These are phyloP conservation scores for Daedalea quercina DNA, from an alignment of 768 basidiomycete genomes.

Conservation along the genomic window DNA sequence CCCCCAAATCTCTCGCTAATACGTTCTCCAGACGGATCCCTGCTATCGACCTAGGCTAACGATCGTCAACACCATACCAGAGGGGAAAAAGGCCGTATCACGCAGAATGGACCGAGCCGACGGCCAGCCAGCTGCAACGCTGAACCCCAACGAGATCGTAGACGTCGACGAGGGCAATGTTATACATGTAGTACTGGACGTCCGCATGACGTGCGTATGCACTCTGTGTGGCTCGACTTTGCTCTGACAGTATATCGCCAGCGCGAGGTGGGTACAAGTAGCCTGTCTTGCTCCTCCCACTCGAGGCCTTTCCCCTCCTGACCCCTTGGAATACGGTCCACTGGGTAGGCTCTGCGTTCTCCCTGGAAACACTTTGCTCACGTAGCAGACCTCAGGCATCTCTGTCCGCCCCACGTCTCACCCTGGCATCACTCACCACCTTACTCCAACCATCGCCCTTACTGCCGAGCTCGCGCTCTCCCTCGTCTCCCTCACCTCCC, in stretches of 20 bases:
- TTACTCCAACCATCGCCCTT: constrained; percentile 44
- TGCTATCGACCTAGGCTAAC: constrained; percentile 33
- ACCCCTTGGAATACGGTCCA: constrained; percentile 20
- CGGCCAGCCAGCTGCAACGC: constrained; percentile 23
- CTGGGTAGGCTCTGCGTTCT: constrained; percentile 40
- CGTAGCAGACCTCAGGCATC: constrained; percentile 39
- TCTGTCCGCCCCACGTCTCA: constrained; percentile 40
- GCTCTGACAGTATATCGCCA: constrained; percentile 1
- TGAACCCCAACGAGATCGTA: constrained; percentile 32
- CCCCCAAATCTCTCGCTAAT: neutral
- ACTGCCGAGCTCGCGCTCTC: constrained; percentile 47
- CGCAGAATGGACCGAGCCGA: constrained; percentile 33
- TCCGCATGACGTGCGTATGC: constrained; percentile 39
- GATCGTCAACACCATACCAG: constrained; percentile 24
- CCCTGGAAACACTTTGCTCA: neutral
- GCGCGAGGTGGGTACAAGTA: constrained; percentile 22
- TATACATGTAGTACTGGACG: constrained; percentile 36
- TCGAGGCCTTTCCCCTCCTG: neutral
- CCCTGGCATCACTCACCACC: constrained; percentile 55
- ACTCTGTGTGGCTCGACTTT: neutral
- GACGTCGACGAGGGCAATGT: constrained; percentile 50
- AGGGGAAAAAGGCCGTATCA: constrained; percentile 32
- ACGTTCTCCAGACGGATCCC: constrained; percentile 39
- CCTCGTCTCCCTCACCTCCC: constrained; percentile 47
- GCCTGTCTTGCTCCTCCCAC: constrained; percentile 15